Evolutionary conservation across 2,329 filamentous ascomycete species (phyloP).

Genomic region (Hymenoscyphus fructigenus): DNA sequence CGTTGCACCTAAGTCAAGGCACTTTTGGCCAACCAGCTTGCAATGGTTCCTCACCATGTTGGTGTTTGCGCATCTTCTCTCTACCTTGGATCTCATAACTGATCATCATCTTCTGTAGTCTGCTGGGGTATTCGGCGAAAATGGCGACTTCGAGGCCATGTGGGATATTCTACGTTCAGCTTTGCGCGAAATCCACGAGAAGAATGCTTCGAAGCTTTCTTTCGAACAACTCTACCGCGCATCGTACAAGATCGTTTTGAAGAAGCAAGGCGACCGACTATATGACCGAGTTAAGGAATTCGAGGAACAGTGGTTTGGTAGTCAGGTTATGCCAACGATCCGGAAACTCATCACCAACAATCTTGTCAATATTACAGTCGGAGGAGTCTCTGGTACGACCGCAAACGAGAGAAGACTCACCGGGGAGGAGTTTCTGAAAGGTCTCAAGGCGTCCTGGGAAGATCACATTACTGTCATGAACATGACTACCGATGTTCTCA

Average conservation of each 20-base stretch:
- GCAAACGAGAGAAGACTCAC: slow-evolving; percentile 75
- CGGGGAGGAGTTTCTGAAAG: slow-evolving; percentile 79
- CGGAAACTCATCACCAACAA: slow-evolving; percentile 68
- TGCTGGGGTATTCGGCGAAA: slow-evolving; percentile 55
- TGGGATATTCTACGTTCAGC: slow-evolving; percentile 78
- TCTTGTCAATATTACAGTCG: slow-evolving; percentile 60
- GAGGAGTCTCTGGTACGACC: slow-evolving; percentile 58
- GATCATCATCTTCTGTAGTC: slow-evolving; percentile 2
- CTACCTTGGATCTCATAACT: background rate
- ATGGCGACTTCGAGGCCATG: slow-evolving; percentile 78
- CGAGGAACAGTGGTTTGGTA: slow-evolving; percentile 77
- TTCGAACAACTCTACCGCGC: slow-evolving; percentile 95
- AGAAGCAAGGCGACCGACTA: slow-evolving; percentile 78
- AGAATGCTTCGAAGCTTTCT: slow-evolving; percentile 84
- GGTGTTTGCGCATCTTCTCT: background rate
- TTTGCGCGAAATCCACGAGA: slow-evolving; percentile 83
- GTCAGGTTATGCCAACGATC: slow-evolving; percentile 71
- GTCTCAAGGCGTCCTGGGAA: slow-evolving; percentile 76
- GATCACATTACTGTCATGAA: slow-evolving; percentile 92
- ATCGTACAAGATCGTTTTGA: slow-evolving; percentile 89
- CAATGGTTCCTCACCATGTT: background rate
- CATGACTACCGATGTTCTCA: slow-evolving; percentile 93
- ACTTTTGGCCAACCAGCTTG: background rate
- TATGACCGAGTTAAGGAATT: slow-evolving; percentile 80
- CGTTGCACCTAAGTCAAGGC: background rate